phyloP scores from a whole-genome alignment of 257 asterid species.

The Buddleja alternifolia region DNA sequence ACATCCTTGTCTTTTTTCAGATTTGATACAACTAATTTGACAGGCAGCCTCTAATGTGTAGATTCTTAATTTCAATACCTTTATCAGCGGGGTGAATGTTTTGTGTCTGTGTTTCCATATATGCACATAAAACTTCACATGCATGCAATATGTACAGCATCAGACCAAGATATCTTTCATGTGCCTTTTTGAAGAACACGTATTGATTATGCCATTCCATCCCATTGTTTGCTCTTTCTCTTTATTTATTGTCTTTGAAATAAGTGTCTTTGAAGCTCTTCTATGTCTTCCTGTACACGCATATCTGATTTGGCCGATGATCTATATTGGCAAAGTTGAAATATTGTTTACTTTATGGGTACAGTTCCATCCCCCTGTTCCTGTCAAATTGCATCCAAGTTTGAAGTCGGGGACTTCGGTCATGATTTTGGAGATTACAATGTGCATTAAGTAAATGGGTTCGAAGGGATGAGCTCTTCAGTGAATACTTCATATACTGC shows the following conservation, averaged over 20 bases:
- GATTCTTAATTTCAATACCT: background rate
- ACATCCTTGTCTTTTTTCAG: background rate
- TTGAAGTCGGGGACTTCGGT: background rate
- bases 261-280: background rate
- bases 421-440: conserved; percentile 5
- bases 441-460: background rate
- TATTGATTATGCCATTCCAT: background rate
- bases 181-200: background rate
- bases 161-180: background rate
- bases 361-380: background rate
- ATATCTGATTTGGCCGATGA: background rate
- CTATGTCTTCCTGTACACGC: background rate
- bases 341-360: background rate
- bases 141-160: background rate
- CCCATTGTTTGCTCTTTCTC: background rate
- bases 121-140: background rate
- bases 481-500: conserved; percentile 13
- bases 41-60: background rate
- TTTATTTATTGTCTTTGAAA: background rate
- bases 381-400: background rate
- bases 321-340: conserved; percentile 3
- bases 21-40: background rate
- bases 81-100: background rate
- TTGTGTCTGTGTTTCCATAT: background rate
- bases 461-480: conserved; percentile 15